Conservation (phyloP, 2,329 filamentous ascomycete genomes). For the Graphilbum fragrans region DNA sequence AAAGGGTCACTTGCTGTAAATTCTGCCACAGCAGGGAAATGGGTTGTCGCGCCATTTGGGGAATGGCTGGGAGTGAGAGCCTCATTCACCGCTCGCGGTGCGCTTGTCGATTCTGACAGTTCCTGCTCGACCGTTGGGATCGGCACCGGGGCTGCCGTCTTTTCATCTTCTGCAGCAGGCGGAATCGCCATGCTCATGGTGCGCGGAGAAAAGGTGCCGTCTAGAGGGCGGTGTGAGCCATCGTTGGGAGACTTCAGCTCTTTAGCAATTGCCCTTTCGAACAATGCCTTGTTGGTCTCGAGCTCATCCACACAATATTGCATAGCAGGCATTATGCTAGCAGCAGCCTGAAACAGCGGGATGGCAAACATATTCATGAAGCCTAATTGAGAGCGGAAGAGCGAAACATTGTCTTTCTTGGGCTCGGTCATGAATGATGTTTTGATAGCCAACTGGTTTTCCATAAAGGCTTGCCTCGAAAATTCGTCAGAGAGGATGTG, state of each 20-base stretch:
- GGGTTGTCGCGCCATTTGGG: slow-evolving; percentile 29
- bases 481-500: slow-evolving; percentile 93
- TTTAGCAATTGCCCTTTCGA: slow-evolving; percentile 54
- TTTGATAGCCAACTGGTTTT: slow-evolving; percentile 73
- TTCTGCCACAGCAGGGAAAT: slow-evolving; percentile 34
- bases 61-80: slow-evolving; percentile 10
- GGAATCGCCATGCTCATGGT: slow-evolving; percentile 27
- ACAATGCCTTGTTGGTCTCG: slow-evolving; percentile 60
- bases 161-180: slow-evolving; percentile 3
- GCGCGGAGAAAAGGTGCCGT: slow-evolving; percentile 31
- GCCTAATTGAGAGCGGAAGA: slow-evolving; percentile 78
- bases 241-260: slow-evolving; percentile 42
- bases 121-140: not conserved
- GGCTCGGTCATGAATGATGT: slow-evolving; percentile 80
- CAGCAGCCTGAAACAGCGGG: slow-evolving; percentile 79
- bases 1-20: slow-evolving; percentile 39
- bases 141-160: not conserved
- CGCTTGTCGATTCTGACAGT: not conserved
- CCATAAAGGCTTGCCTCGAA: slow-evolving; percentile 84
- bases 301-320: slow-evolving; percentile 76
- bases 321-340: slow-evolving; percentile 77
- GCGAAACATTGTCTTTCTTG: slow-evolving; percentile 68
- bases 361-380: slow-evolving; percentile 97
- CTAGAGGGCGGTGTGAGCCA: slow-evolving; percentile 22
- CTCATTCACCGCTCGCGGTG: not conserved